Base-by-base conservation (phyloP, 2,329 filamentous ascomycete species). In the Ophiosphaerella herpotricha region DNA sequence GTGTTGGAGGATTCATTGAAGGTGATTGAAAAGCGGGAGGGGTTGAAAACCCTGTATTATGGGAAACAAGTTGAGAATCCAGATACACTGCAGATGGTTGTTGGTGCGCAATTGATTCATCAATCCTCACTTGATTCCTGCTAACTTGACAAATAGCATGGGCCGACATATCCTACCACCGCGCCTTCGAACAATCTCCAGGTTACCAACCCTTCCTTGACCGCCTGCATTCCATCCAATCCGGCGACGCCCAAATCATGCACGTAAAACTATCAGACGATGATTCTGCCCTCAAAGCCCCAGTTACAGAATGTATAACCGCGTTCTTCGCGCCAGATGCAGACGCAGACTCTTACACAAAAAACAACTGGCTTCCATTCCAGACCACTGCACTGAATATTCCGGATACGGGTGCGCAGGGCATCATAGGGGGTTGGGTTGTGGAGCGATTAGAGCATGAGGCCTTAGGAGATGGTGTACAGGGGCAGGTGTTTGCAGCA, bases 291-390 rank as follows among this genome's bases (percentile, higher is more conserved):
- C 57, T 66, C 14, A 70, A 73, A 34, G 74, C 74, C 1, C 78
- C 80, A 2, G 69, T 81, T 2, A 82, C 80, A 1, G 82, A 84
- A 59, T 65, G 82, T 29, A 67, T 75, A 8, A 71, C 70, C 0
- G 69, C 80, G 26, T 75, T 77, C 54, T 79, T 82, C 52, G 62
- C 74, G 0, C 63, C 64, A 24, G 58, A 38, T 1, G 46, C 72
- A 4, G 66, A 71, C 9, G 38, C 47, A 2, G 23, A 42, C 2
- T 32, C 72, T 12, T 68, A 58, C 43, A n/a, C 12, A 14, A 58
- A 70, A 39, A 54, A 52, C 4, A 70, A 68, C 32, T 64, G 77
- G 41, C 57, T 66, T 9, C 64, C 72, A 13, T 79, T 82, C 54
- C 61, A 64, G n/a, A 58, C 64, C 7, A 56, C 66, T 3, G 45